These are phyloP conservation scores for Hortiboletus flavorubellus DNA, from an alignment of 768 basidiomycete genomes.

Conservation along the genomic window DNA sequence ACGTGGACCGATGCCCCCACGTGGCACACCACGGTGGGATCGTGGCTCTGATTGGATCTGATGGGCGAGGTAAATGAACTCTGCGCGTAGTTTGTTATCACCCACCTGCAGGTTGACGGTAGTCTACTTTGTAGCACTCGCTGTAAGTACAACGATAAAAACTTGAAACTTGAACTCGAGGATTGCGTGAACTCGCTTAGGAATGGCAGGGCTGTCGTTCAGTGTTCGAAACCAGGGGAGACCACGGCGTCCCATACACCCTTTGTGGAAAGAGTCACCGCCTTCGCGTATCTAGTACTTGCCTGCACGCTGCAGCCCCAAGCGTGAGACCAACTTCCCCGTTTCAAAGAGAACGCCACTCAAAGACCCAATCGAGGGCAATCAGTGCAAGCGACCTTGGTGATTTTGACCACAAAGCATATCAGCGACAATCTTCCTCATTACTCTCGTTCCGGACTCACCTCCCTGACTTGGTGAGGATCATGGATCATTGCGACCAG, in stretches of 20 bases:
- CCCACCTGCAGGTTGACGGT: neutral
- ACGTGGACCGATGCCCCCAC: neutral
- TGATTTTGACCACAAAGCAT: no score
- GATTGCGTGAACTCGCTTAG: neutral
- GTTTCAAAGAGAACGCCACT: no score
- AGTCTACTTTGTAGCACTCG: neutral
- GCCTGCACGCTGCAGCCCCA: no score
- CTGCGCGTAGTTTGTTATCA: neutral
- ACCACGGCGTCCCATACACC: neutral
- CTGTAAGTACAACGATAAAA: neutral
- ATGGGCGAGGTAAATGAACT: neutral
- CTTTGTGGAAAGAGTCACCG: neutral
- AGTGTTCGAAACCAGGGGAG: neutral
- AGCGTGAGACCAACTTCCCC: no score
- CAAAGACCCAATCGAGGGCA: no score
- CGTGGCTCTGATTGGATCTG: neutral
- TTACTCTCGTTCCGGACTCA: no score
- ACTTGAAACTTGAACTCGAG: neutral
- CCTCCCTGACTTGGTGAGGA: no score
- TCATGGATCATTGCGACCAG: no score
- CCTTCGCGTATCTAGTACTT: no score
- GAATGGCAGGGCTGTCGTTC: neutral
- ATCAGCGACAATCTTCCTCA: no score
- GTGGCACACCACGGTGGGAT: neutral
- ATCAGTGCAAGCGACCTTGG: no score